Evolutionary conservation across 2,329 filamentous ascomycete species (phyloP), one percentile per base, ranked within the genome.

Genomic region (Fusarium sp.): DNA sequence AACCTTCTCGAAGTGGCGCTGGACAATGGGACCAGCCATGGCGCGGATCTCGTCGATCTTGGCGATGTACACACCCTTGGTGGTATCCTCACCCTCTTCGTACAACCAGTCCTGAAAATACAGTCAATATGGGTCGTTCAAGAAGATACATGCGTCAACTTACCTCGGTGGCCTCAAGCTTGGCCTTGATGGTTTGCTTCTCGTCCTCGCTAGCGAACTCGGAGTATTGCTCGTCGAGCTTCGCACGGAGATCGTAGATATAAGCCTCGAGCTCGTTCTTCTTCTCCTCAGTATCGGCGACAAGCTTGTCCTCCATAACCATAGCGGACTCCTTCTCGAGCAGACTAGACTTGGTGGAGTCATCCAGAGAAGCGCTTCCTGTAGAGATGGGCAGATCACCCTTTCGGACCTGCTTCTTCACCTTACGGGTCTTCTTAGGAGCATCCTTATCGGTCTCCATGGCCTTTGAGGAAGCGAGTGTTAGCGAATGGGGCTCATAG

Each of bases 331-430:
- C 96, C 79, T 90, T 90, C 86, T 99, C 96, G 49, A 85, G 81
- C 69, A 89, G 84, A n/a, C 83, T 76, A 64, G 89, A 83, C 85
- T 92, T 95, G 76, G 83, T 77, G 17, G 84, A 73, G 48, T 87
- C 79, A 65, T 97, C 94, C 57, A 97, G 86, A 36, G 93, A 91
- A 47, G 91, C 88, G 45, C 94, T 97, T 69, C 90, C 94, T 63
- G 92, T 87, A 59, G 92, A 89, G 70, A 99, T 91, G 65, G 94
- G 93, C 56, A 99, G 86, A 71, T 98, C 95, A 70, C 96, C 96
- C 86, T 97, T 98, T 81, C 95, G 92, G 70, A 97, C 92, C 83
- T 98, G 95, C 88, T 98, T 99, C 91, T 97, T 98, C 73, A 99
- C 93, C 85, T 97, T 98, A 78, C 95, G 91, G 53, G 89, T 97